Evolutionary conservation across 2,329 filamentous ascomycete genomes (phyloP), one percentile per base, ranked within the genome.

Genomic region (Trichoderma semiorbis): DNA sequence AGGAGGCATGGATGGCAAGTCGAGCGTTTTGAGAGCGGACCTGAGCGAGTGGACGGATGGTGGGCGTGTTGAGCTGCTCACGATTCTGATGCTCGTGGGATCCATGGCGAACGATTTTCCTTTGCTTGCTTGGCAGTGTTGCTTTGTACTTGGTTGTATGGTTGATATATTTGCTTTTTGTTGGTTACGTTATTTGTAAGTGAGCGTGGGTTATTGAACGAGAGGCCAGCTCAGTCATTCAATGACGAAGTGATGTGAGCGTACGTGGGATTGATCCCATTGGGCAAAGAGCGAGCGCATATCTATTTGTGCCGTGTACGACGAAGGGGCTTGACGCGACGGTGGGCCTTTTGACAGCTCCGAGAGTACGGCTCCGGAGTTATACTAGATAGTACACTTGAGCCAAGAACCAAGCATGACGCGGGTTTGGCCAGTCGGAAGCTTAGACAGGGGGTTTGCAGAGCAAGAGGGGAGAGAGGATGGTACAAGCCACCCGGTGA

Each of bases 31-130:
- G 62, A 69, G 62, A 7, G 47, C 62, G 10, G 65, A 57, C 21
- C 68, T 63, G 24, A 71, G 70, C 26, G 73, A 73, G 61, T 72
- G 69, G 28, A 72, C 55, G 7, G 72, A 73, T 12, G 57, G 43
- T 24, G 69, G 72, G 12, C 73, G 72, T 28, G 55, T 66, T 36
- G 67, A 57, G 43, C 24, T 39, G 50, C 57, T 14, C 21, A 14
- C n/a, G 7, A 43, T 39, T 50, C 61, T 72, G 36, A 60, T 47
- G 18, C 68, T 63, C 21, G 64, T 57, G 18, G 32, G 66, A 57
- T 72, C 70, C 72, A 74, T 74, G 10, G 58, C 34, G 57, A 71
- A 68, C 16, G 43, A 70, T 26, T 30, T 50, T 36, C 30, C 16
- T 53, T 55, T 61, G 26, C 26, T 43, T 50, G 30, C 26, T 43